Base-by-base conservation (phyloP, 2,329 filamentous ascomycete species). In the Parascedosporium putredinis region DNA sequence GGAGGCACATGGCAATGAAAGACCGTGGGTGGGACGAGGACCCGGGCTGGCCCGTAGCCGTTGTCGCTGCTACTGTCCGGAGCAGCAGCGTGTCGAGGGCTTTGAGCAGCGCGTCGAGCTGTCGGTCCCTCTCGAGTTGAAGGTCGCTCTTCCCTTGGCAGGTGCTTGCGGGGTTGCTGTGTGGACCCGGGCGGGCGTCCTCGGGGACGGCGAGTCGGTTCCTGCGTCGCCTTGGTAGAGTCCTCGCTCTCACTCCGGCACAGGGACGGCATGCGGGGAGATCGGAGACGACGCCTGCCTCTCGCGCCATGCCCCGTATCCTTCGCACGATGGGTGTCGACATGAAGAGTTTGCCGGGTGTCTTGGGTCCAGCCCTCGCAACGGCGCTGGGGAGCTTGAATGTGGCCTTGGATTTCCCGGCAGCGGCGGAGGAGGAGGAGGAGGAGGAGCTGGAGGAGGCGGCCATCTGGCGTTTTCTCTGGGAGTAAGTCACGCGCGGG, bases 1-100 rank as follows among this genome's bases (percentile, higher is more conserved):
- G 65, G 31, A 68, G 53, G 34, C 65, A 68, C 58, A 68, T 63
- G n/a, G 57, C 60, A 7, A 68, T 51, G 3, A 68, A 55, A 8
- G 65, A 66, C 45, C 64, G 65, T 5, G 50, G 29, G 14, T 47
- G 47, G 8, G 33, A 22, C 10, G 43, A n/a, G n/a, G n/a, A n/a
- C n/a, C n/a, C n/a, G n/a, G n/a, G n/a, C n/a, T 34, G 49, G 52
- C 4, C 25, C 33, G 16, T 49, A 14, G 20, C 33, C 50, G 18
- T 12, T 38, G 14, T n/a, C n/a, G n/a, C n/a, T n/a, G n/a, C n/a
- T n/a, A 47, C 49, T 4, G 53, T 27, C n/a, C 45, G 45, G 9
- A 48, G 45, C 6, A 54, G 23, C 4, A 55, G 34, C 27, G 45
- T 31, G 14, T 52, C 49, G 24, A 54, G 50, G 3, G 50, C 54